phyloP scores from a whole-genome alignment of 495 filamentous ascomycete species.

The Podospora pseudopauciseta region DNA sequence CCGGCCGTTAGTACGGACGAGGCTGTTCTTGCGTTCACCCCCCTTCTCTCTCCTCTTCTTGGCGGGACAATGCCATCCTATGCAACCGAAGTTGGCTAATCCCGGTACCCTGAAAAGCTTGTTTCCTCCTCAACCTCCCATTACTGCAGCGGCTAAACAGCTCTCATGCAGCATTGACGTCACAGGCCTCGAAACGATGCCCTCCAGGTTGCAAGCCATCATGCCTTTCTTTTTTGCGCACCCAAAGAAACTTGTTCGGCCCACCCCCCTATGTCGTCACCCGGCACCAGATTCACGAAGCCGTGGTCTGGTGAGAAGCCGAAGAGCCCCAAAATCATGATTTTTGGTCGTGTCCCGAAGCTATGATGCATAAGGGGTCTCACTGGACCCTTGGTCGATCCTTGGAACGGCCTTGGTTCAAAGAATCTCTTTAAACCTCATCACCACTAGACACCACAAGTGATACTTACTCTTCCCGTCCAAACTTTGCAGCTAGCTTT shows the following conservation, averaged over 20 bases:
- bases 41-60: constrained; percentile 12
- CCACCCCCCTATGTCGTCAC: constrained; percentile 29
- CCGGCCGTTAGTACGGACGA: neutral
- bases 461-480: constrained; percentile 11
- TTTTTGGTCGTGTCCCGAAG: constrained; percentile 15
- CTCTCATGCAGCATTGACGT: constrained; percentile 19
- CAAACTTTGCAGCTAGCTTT: constrained; percentile 13
- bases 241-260: neutral
- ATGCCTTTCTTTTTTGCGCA: constrained; percentile 7
- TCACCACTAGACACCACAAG: constrained; percentile 8
- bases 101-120: constrained; percentile 19
- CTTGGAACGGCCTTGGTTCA: constrained; percentile 6
- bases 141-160: constrained; percentile 7
- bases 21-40: constrained; percentile 2
- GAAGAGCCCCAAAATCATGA: constrained; percentile 16
- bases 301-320: no score
- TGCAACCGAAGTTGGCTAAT: constrained; percentile 10
- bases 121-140: constrained; percentile 15
- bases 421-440: constrained; percentile 20
- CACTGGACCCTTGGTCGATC: constrained; percentile 14
- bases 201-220: no score
- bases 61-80: constrained; percentile 19
- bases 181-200: constrained; percentile 12
- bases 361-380: constrained; percentile 26
- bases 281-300: no score